These are phyloP conservation scores for Malassezia arunalokei DNA, from an alignment of 1,284 basidiomycete genomes.

Conservation along the genomic window DNA sequence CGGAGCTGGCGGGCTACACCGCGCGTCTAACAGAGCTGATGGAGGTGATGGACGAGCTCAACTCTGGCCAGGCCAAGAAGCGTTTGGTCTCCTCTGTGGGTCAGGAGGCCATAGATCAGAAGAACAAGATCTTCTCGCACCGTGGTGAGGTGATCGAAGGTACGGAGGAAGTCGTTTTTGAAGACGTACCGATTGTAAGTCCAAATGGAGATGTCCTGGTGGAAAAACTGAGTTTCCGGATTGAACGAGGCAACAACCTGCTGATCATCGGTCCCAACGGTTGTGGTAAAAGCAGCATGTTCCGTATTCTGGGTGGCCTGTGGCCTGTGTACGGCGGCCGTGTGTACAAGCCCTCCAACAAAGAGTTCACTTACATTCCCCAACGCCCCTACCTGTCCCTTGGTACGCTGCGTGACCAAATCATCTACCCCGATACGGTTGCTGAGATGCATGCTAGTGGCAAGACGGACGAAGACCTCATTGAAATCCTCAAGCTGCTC, in stretches of 20 bases:
- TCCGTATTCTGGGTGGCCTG: constrained; percentile 85
- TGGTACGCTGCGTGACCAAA: constrained; percentile 85
- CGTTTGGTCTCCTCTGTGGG: constrained; percentile 59
- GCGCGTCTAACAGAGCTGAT: constrained; percentile 76
- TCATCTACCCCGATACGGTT: constrained; percentile 66
- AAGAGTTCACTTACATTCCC: constrained; percentile 85
- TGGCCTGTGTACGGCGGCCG: constrained; percentile 93
- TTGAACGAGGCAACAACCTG: constrained; percentile 67
- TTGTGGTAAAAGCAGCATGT: constrained; percentile 53
- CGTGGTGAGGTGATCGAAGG: constrained; percentile 56
- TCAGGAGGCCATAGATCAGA: constrained; percentile 63
- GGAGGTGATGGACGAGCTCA: constrained; percentile 81
- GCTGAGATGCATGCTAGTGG: constrained; percentile 45
- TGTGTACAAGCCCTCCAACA: constrained; percentile 80
- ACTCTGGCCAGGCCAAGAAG: constrained; percentile 75
- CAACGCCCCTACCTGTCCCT: constrained; percentile 86
- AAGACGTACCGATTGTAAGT: constrained; percentile 84
- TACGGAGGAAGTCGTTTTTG: constrained; percentile 64
- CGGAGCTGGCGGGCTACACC: constrained; percentile 90
- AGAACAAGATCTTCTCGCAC: constrained; percentile 60
- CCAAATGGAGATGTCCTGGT: constrained; percentile 90
- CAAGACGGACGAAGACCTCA: constrained; percentile 58
- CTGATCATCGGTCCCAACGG: constrained; percentile 57
- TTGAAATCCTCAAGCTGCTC: constrained; percentile 62
- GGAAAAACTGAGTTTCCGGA: constrained; percentile 63